phyloP scores from a whole-genome alignment of 202 grass and related monocot genomes.

The Musa balbisiana region DNA sequence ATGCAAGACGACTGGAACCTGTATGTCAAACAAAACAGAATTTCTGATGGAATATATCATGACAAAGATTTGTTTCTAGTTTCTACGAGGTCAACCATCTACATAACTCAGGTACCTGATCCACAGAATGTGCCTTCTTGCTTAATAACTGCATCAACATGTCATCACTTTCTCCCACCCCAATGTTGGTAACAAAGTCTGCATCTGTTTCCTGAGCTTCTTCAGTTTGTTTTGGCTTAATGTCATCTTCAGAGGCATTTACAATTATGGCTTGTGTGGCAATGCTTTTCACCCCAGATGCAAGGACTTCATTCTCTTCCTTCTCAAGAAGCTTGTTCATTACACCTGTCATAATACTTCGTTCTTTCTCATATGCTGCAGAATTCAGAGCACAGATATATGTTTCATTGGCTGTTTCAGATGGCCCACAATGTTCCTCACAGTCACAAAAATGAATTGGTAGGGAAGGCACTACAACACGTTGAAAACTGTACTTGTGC shows the following conservation, averaged over 20 bases:
- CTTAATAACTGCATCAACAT: constrained; percentile 31
- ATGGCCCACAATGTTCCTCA: constrained; percentile 77
- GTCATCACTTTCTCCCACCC: constrained; percentile 34
- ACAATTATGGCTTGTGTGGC: constrained; percentile 16
- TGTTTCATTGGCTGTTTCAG: constrained; percentile 53
- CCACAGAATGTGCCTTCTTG: constrained; percentile 6
- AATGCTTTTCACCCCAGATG: constrained; percentile 20
- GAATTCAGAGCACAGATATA: constrained; percentile 57
- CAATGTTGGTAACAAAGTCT: constrained; percentile 81
- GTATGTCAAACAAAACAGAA: background rate
- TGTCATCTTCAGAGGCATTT: background rate
- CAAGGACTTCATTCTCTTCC: constrained; percentile 27
- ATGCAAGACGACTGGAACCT: background rate
- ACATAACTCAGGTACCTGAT: constrained; percentile 36
- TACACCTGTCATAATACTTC: constrained; percentile 75
- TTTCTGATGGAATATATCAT: background rate
- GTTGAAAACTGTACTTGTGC: constrained; percentile 92
- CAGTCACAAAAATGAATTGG: constrained; percentile 98
- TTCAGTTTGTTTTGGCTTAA: background rate
- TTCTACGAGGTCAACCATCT: background rate
- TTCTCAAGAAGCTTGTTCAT: constrained; percentile 77
- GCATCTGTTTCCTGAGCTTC: constrained; percentile 36
- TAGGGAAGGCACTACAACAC: constrained; percentile 58
- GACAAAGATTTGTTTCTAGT: background rate
- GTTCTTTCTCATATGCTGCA: constrained; percentile 65